Evolutionary conservation across 2,329 filamentous ascomycete species (phyloP).

Genomic region (Elsinoe australis): DNA sequence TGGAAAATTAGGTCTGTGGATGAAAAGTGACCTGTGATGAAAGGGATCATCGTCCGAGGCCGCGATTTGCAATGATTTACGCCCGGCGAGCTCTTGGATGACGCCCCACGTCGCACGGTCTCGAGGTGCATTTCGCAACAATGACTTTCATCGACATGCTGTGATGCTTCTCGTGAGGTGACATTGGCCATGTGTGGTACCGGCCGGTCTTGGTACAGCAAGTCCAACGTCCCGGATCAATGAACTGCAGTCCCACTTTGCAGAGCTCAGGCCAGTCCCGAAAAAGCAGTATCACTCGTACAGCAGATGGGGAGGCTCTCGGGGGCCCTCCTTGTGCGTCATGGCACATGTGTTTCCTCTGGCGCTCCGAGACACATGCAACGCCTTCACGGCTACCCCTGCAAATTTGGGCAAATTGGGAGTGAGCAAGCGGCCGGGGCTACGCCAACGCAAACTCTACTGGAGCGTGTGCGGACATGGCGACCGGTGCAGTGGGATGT

Average conservation of each 20-base stretch:
- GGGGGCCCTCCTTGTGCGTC: conserved; percentile 3
- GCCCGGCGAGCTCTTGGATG: background rate
- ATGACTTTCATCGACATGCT: background rate
- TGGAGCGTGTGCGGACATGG: background rate
- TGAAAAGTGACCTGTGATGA: background rate
- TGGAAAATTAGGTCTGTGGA: conserved; percentile 16
- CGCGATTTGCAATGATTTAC: background rate
- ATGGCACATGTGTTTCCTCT: conserved; percentile 11
- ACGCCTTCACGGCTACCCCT: conserved; percentile 16
- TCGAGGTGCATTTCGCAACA: background rate
- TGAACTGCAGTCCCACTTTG: background rate
- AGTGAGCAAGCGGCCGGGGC: conserved; percentile 4
- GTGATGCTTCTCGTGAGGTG: background rate
- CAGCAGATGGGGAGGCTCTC: background rate
- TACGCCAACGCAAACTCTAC: background rate
- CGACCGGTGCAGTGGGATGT: conserved; percentile 13
- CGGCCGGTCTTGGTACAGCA: no score
- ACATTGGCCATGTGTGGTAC: no score
- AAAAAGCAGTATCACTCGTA: conserved; percentile 2
- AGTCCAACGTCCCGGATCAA: conserved; percentile 1
- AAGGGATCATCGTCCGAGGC: background rate
- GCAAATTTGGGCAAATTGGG: conserved; percentile 12
- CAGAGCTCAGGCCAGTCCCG: conserved; percentile 2
- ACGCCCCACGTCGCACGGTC: conserved; percentile 2
- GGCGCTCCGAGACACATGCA: conserved; percentile 11